Base-by-base conservation (phyloP, 768 basidiomycete species). In the Lactarius pseudohatsudake region DNA sequence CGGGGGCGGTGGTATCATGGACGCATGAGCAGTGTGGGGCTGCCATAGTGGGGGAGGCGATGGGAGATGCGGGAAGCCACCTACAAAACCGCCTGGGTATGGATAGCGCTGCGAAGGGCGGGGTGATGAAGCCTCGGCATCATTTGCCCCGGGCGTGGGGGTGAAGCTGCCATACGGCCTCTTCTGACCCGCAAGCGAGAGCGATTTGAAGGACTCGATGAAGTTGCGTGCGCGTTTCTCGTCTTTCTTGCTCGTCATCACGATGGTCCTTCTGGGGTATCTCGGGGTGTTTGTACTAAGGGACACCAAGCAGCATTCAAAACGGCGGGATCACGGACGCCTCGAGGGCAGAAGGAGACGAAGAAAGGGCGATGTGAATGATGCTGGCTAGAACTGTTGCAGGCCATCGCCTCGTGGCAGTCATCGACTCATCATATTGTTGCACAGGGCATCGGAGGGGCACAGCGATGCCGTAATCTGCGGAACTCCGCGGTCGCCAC, bases 191-290 rank as follows among this genome's bases (percentile, higher is more conserved):
- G 72, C 68, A 2, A 81, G 72, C 3, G 76, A 69, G 40, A 80
- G 72, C 2, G 77, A 74, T 8, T 76, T 66, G 61, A 81, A 76
- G 61, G 71, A 64, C 59, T 76, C 69, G 36, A 78, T 68, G 63
- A 82, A 73, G 61, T 77, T 72, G 66, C 26, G 65, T 61, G 57
- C 64, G 40, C 66, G 66, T 55, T 50, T 63, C 59, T 59, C 38
- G 36, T 67, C 53, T 47, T 47, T 59, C 47, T 40, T 62, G 47
- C 43, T 36, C 10, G 61, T 59, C 66, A 62, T 68, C 57, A 32
- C 20, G 50, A 57, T 22, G 16, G 47, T n/a, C 56, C 57, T 34
- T 40, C 30, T n/a, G 62, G 28, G 50, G 32, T 60, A n/a, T 40
- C 36, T 38, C 4, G 62, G 28, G 41, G 40, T 57, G 40, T 59